phyloP scores from a whole-genome alignment of 140 eudicot genomes.

The Senecio squalidus region DNA sequence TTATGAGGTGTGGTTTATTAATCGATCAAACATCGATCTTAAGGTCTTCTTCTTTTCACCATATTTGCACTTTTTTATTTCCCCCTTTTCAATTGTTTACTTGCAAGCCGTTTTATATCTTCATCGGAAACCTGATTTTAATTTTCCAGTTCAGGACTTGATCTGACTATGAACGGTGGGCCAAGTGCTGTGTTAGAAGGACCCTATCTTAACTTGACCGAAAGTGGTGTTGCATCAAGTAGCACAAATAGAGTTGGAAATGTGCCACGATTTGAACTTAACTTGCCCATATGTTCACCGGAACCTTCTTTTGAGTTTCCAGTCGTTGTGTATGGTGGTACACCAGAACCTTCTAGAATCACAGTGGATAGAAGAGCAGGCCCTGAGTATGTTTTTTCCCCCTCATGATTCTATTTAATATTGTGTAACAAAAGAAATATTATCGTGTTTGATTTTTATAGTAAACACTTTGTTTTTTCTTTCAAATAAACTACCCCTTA shows the following conservation, averaged over 20 bases:
- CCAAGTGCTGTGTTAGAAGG: too few species aligned
- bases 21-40: constrained; percentile 46
- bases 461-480: too few species aligned
- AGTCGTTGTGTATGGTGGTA: neutral
- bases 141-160: too few species aligned
- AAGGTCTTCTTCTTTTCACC: constrained; percentile 27
- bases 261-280: constrained; percentile 10
- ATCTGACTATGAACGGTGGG: too few species aligned
- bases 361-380: constrained; percentile 2
- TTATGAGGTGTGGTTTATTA: neutral
- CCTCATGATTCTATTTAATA: too few species aligned
- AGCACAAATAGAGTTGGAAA: constrained; percentile 5
- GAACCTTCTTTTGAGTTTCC: constrained; percentile 8
- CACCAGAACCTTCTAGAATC: constrained; percentile 15
- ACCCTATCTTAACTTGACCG: too few species aligned
- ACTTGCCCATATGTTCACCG: constrained; percentile 1
- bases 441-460: too few species aligned
- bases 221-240: too few species aligned
- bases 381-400: constrained; percentile 13
- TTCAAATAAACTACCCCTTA: too few species aligned
- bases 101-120: neutral
- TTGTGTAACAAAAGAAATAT: too few species aligned
- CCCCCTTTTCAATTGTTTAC: neutral
- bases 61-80: neutral
- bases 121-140: neutral